phyloP scores from a whole-genome alignment of 139 green algal genomes.

The Ostreobium quekettii region DNA sequence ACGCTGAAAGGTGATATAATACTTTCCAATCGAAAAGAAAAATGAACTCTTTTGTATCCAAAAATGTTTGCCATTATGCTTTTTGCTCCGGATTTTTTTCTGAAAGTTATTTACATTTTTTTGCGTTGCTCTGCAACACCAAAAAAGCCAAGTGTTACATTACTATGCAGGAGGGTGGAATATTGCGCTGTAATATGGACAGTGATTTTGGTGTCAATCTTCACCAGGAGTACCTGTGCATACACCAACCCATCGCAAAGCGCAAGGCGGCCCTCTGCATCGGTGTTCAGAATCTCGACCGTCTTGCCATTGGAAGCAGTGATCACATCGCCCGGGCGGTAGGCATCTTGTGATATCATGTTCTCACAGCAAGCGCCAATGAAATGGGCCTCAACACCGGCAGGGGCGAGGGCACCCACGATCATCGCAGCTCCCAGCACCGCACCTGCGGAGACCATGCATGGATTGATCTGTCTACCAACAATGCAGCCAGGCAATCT shows the following conservation, averaged over 20 bases:
- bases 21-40: too few species aligned
- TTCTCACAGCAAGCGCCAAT: slow-evolving; percentile 95
- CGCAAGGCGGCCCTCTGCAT: slow-evolving; percentile 89
- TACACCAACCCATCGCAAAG: slow-evolving; percentile 91
- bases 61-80: too few species aligned
- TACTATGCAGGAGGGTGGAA: too few species aligned
- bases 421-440: slow-evolving; percentile 73
- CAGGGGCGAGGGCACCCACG: slow-evolving; percentile 55
- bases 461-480: neutral
- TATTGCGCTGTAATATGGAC: too few species aligned
- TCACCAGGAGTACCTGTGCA: slow-evolving; percentile 52
- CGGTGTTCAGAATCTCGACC: slow-evolving; percentile 82
- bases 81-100: too few species aligned
- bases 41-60: too few species aligned
- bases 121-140: too few species aligned
- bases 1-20: too few species aligned
- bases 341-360: slow-evolving; percentile 81
- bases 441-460: slow-evolving; percentile 67
- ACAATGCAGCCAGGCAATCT: neutral
- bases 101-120: too few species aligned
- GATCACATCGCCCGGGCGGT: slow-evolving; percentile 91
- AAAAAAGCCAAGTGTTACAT: too few species aligned
- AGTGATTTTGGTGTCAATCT: neutral
- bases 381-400: slow-evolving; percentile 83
- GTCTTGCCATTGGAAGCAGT: slow-evolving; percentile 86